phyloP scores from a whole-genome alignment of 331 rosid species.

The Arachis monticola region DNA sequence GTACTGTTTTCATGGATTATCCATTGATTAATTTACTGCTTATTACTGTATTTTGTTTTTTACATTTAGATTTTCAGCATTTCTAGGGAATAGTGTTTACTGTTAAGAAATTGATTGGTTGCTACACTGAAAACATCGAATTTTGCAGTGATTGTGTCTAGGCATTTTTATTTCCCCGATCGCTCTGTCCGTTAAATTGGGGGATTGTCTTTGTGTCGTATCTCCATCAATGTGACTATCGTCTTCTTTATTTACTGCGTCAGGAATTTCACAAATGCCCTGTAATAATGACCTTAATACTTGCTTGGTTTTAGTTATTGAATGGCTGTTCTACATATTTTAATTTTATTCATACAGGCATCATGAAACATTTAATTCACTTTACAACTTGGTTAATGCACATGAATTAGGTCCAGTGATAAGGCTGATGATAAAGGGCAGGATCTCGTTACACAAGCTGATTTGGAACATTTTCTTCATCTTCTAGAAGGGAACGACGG shows the following conservation, averaged over 20 bases:
- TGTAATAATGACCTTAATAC: conserved; percentile 2
- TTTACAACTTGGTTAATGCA: conserved; percentile 39
- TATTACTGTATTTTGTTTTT: not conserved
- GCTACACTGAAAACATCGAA: not conserved
- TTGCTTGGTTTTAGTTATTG: conserved; percentile 1
- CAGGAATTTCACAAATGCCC: conserved; percentile 7
- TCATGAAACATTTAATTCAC: conserved; percentile 28
- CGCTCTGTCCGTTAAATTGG: not conserved
- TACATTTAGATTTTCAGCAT: conserved; percentile 5
- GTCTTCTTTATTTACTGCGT: not conserved
- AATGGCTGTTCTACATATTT: conserved; percentile 11
- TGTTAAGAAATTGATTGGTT: not conserved
- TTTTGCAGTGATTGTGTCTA: conserved; percentile 19
- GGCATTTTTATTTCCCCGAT: not conserved
- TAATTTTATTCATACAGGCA: conserved; percentile 16
- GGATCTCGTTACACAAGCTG: conserved; percentile 65
- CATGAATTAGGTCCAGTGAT: conserved; percentile 46
- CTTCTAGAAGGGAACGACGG: conserved; percentile 77
- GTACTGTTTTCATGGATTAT: not conserved
- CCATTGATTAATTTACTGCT: not conserved
- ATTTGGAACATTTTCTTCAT: conserved; percentile 78
- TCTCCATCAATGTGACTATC: conserved; percentile 9
- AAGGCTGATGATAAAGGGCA: conserved; percentile 54
- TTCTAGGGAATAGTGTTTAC: conserved; percentile 9
- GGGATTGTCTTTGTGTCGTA: conserved; percentile 12